phyloP scores from a whole-genome alignment of 305 asterid species.

The Solanum hybrid region DNA sequence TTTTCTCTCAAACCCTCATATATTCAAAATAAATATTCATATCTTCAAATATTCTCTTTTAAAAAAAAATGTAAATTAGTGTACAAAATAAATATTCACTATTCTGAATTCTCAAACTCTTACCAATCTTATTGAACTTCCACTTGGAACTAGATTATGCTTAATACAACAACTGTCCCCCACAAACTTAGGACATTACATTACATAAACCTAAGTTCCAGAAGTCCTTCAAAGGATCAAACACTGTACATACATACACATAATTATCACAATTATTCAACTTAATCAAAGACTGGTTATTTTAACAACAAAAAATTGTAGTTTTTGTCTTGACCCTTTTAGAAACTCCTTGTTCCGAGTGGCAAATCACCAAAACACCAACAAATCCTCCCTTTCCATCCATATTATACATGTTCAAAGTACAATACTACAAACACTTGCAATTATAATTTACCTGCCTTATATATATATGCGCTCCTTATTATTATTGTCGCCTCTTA shows the following conservation, averaged over 20 bases:
- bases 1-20: not conserved
- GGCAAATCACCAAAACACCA: not conserved
- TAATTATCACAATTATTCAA: not conserved
- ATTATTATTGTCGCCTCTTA: not conserved
- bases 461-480: not conserved
- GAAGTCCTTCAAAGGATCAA: not conserved
- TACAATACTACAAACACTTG: not conserved
- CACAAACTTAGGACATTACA: not conserved
- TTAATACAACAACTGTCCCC: not conserved
- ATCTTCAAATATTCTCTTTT: not conserved
- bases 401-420: not conserved
- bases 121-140: not conserved
- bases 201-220: not conserved
- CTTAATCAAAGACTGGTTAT: not conserved
- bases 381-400: not conserved
- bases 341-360: not conserved
- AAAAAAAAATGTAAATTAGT: not conserved
- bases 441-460: not conserved
- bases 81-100: not conserved
- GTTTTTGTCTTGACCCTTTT: not conserved
- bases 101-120: not conserved
- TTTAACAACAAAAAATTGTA: not conserved
- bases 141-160: not conserved
- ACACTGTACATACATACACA: constrained; percentile 14
- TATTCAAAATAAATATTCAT: not conserved